phyloP scores from a whole-genome alignment of 2,329 filamentous ascomycete species.

The Ceratocystis lukuohia region DNA sequence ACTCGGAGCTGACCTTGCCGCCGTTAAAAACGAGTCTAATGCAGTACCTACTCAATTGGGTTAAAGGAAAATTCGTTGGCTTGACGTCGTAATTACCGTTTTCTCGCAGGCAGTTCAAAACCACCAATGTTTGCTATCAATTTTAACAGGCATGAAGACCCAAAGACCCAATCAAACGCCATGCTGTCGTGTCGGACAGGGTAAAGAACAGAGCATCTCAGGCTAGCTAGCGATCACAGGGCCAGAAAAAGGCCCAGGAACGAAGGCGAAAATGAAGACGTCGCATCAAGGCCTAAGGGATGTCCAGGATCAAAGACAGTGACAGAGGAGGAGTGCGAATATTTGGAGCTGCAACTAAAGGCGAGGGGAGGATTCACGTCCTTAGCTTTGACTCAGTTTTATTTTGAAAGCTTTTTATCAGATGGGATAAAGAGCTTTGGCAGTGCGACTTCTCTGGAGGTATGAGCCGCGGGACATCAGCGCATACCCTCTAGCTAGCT shows the following conservation, averaged over 20 bases:
- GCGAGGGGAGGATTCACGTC: background rate
- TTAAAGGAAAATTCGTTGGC: background rate
- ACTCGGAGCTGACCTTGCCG: background rate
- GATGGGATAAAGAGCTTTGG: background rate
- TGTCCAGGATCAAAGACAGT: background rate
- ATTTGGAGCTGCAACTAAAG: background rate
- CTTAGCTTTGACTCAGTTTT: background rate
- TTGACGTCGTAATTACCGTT: background rate
- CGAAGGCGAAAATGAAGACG: background rate
- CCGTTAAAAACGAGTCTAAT: background rate
- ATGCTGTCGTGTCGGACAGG: no score
- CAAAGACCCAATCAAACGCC: no score
- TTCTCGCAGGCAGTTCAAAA: background rate
- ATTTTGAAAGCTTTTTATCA: constrained; percentile 13
- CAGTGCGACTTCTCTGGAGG: background rate
- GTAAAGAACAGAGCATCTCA: no score
- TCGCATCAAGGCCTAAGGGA: background rate
- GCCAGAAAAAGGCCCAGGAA: background rate
- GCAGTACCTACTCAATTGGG: background rate
- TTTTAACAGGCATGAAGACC: no score
- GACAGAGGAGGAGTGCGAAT: background rate
- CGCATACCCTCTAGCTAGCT: no score
- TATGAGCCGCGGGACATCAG: no score
- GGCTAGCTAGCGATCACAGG: background rate
- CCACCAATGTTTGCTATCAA: no score